A percentile compares a stretch with the other conserved stretches of the same genome.
phyloP scores from a whole-genome alignment of 2,329 filamentous ascomycete species.

The Phyllosticta paracitricarpa region DNA sequence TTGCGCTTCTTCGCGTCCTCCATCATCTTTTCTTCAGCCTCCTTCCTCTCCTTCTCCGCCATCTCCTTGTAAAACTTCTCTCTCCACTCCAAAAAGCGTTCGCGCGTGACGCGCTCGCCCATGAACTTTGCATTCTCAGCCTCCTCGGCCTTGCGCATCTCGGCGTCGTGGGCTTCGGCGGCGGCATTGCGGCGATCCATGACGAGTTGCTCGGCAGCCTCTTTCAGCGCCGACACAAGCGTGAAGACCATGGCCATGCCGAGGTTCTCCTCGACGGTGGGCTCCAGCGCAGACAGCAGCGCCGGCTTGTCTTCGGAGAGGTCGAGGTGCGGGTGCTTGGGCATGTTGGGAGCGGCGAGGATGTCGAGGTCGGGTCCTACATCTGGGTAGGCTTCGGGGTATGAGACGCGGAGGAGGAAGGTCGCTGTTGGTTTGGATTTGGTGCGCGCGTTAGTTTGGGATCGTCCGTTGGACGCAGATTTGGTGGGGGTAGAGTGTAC shows the following conservation, averaged over 20 bases:
- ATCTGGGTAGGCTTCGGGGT: slow-evolving; percentile 86
- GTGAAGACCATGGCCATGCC: slow-evolving; percentile 98
- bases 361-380: slow-evolving; percentile 75
- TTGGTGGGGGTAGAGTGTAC: slow-evolving; percentile 19
- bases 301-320: slow-evolving; percentile 67
- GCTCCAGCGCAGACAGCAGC: slow-evolving; percentile 60
- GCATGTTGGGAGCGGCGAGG: slow-evolving; percentile 58
- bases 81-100: slow-evolving; percentile 77
- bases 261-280: slow-evolving; percentile 80
- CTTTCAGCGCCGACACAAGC: slow-evolving; percentile 76
- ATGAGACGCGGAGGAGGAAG: slow-evolving; percentile 75
- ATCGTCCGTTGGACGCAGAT: neutral
- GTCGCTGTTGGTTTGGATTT: slow-evolving; percentile 38
- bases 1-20: slow-evolving; percentile 43
- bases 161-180: slow-evolving; percentile 43
- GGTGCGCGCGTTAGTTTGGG: slow-evolving; percentile 7
- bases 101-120: slow-evolving; percentile 76
- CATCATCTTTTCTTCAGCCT: slow-evolving; percentile 61
- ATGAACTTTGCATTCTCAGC: slow-evolving; percentile 97
- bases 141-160: slow-evolving; percentile 58
- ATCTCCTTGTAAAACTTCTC: slow-evolving; percentile 69
- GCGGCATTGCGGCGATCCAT: slow-evolving; percentile 58
- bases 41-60: slow-evolving; percentile 54
- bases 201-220: slow-evolving; percentile 79
- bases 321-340: slow-evolving; percentile 63